Conservation (phyloP, 495 filamentous ascomycete genomes). For the Chaetomium cochliodes region DNA sequence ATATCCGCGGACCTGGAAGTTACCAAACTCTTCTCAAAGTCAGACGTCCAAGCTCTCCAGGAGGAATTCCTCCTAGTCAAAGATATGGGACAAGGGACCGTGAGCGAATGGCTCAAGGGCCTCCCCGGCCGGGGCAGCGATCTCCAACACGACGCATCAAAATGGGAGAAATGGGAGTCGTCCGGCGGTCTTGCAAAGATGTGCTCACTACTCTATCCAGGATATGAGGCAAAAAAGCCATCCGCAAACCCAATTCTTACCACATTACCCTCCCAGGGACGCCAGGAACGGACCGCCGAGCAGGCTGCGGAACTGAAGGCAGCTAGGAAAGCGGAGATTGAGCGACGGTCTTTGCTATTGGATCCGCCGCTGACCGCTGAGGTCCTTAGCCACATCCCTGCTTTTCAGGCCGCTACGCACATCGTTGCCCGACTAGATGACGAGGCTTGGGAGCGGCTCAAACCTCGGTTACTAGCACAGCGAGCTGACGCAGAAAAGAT, state of each 20-base stretch:
- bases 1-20: slow-evolving; percentile 50
- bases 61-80: slow-evolving; percentile 57
- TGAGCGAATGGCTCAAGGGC: slow-evolving; percentile 74
- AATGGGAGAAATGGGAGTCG: slow-evolving; percentile 70
- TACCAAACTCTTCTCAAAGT: slow-evolving; percentile 60
- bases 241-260: not conserved
- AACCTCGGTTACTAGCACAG: slow-evolving; percentile 64
- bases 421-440: slow-evolving; percentile 64
- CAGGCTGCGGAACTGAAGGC: slow-evolving; percentile 56
- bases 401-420: slow-evolving; percentile 67
- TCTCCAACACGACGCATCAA: slow-evolving; percentile 53
- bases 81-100: slow-evolving; percentile 57
- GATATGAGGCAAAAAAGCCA: slow-evolving; percentile 15
- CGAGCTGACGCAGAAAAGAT: slow-evolving; percentile 55
- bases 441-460: slow-evolving; percentile 61
- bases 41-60: slow-evolving; percentile 55
- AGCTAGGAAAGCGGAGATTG: slow-evolving; percentile 62
- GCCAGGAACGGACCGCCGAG: slow-evolving; percentile 45
- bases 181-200: slow-evolving; percentile 47
- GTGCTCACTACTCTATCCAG: slow-evolving; percentile 35
- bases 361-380: slow-evolving; percentile 59
- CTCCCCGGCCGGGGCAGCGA: slow-evolving; percentile 60
- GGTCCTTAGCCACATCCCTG: slow-evolving; percentile 62
- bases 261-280: slow-evolving; percentile 14
- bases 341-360: slow-evolving; percentile 60